phyloP scores from a whole-genome alignment of 257 asterid genomes.

The Lycium ferocissimum region DNA sequence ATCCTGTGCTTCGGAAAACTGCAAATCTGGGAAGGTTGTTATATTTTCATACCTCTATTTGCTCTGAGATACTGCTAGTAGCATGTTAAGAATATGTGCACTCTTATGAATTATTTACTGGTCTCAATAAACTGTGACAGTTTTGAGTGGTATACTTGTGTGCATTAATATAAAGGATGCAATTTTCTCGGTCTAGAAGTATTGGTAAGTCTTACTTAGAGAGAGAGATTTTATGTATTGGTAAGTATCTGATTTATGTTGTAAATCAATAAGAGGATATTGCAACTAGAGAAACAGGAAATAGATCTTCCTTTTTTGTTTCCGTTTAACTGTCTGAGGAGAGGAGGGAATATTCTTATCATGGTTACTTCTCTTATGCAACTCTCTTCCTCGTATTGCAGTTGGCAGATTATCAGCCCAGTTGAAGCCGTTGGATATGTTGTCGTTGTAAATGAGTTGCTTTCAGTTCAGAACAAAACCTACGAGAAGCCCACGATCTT shows the following conservation, averaged over 20 bases:
- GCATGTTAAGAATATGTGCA: not conserved
- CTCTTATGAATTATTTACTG: not conserved
- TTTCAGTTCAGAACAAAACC: conserved; percentile 81
- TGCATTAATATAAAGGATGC: not conserved
- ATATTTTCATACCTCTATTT: not conserved
- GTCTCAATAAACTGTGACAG: conserved; percentile 19
- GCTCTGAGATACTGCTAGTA: conserved; percentile 8
- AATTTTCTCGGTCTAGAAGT: not conserved
- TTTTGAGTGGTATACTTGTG: conserved; percentile 10
- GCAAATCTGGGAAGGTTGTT: conserved; percentile 94
- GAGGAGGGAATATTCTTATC: conserved; percentile 15
- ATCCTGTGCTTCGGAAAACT: conserved; percentile 91
- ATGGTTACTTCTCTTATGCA: not conserved
- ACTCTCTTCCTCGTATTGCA: conserved; percentile 43
- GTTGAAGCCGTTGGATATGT: conserved; percentile 94
- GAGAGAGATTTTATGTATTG: not conserved
- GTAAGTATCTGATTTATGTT: not conserved
- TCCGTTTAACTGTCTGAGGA: not conserved
- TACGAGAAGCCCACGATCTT: conserved; percentile 84
- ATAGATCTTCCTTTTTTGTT: not conserved
- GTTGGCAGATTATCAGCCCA: conserved; percentile 99
- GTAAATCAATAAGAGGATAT: conserved; percentile 6
- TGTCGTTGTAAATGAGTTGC: conserved; percentile 87
- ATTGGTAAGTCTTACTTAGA: not conserved
- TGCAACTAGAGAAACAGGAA: not conserved